Percentiles rank a stretch among this genome's conserved stretches.
These are phyloP conservation scores for Maudiozyma saulgeensis DNA, from an alignment of 805 yeast species.

Conservation along the genomic window DNA sequence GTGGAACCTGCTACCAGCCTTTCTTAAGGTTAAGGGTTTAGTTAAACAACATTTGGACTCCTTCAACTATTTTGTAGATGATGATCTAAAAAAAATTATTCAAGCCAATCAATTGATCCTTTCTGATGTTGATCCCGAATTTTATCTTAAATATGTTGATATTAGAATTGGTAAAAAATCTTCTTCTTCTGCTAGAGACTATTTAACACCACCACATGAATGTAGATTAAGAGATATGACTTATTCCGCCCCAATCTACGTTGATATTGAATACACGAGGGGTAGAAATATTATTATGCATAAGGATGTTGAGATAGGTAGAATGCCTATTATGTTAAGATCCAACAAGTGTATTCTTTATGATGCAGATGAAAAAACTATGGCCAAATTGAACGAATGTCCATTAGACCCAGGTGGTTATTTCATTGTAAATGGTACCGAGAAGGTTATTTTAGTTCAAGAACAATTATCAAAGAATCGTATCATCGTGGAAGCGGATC, in stretches of 20 bases:
- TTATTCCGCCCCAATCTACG: conserved; percentile 89
- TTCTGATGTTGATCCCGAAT: conserved; percentile 95
- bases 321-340: conserved; percentile 98
- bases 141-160: conserved; percentile 84
- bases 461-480: conserved; percentile 95
- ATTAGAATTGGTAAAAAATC: conserved; percentile 81
- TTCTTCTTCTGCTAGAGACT: conserved; percentile 45
- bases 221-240: conserved; percentile 91
- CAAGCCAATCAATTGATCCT: conserved; percentile 81
- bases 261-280: conserved; percentile 93
- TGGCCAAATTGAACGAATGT: conserved; percentile 88
- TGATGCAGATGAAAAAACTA: conserved; percentile 66
- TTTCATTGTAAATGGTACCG: conserved; percentile 95
- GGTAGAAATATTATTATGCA: conserved; percentile 88
- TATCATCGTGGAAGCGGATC: conserved; percentile 96
- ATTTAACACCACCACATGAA: conserved; percentile 80
- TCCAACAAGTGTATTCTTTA: conserved; percentile 83
- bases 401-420: conserved; percentile 99
- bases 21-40: conserved; percentile 86
- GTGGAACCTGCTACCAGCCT: conserved; percentile 95
- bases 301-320: conserved; percentile 85
- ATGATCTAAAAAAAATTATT: conserved; percentile 85
- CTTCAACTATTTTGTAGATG: conserved; percentile 92
- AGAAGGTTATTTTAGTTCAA: conserved; percentile 91
- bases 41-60: conserved; percentile 97